Base-by-base conservation (phyloP, 805 yeast genomes). In the Sugiyamaella americana region DNA sequence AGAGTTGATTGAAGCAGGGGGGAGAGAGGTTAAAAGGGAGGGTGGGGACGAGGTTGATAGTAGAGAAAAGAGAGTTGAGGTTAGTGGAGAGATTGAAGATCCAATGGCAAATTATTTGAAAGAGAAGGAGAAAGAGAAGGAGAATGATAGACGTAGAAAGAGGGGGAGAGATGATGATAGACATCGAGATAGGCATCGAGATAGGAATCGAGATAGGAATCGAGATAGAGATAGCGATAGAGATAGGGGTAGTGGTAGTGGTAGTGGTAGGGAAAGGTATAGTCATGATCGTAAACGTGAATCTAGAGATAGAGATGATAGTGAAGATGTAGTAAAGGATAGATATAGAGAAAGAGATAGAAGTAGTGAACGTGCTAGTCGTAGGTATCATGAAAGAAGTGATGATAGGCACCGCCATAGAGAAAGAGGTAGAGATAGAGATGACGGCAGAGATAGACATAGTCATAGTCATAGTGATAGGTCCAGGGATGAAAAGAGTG, bases 61-160 rank as follows among this genome's bases (percentile, higher is more conserved):
- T 13, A n/a, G n/a, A 29, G 13, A 29, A 29, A n/a, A 29, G 34
- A n/a, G 13, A 29, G 34, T 13, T 13, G 34, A 29, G 34, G 34
- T 17, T 8, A n/a, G 24, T 22, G 50, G 26, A 3, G 51, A 48
- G 13, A 13, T n/a, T 11, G 43, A 46, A 19, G 53, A 50, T 34
- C 53, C 53, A 19, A 50, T 50, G 53, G 38, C 36, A 3, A 46
- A 23, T 11, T 50, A 48, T 36, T 32, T 49, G 19, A 22, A 26
- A 21, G 16, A 20, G 2, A 40, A 44, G 19, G 13, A 26, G 13
- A 26, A 26, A 13, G 37, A 44, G 19, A 26, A 26, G 13, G 13
- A 26, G 32, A 26, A 26, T 13, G 8, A 8, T 26, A 13, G 13
- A 13, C 8, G 32, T 8, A 26, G 32, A 26, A 13, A 26, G 8